Evolutionary conservation across 495 filamentous ascomycete genomes (phyloP).

Genomic region (Penicillium herquei): DNA sequence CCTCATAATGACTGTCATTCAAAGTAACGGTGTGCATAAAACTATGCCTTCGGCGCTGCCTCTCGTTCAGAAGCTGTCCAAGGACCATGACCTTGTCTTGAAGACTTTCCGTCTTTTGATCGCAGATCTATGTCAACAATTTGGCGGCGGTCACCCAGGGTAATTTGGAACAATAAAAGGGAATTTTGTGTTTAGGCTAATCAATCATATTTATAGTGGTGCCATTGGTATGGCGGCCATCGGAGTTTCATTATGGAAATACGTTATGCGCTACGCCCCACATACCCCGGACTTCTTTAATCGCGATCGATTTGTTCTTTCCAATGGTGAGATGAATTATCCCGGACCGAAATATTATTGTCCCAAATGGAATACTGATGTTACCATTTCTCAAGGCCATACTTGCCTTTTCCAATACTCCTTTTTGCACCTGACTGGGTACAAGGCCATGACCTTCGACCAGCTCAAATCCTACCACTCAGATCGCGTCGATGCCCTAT

Average conservation of each 20-base stretch:
- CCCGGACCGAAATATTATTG: neutral
- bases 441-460: slow-evolving; percentile 57
- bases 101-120: slow-evolving; percentile 54
- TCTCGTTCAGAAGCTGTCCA: slow-evolving; percentile 26
- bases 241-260: slow-evolving; percentile 86
- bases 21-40: slow-evolving; percentile 14
- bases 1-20: slow-evolving; percentile 14
- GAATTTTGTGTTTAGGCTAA: neutral
- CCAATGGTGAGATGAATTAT: slow-evolving; percentile 31
- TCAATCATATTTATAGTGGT: slow-evolving; percentile 23
- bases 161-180: slow-evolving; percentile 17
- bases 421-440: slow-evolving; percentile 57
- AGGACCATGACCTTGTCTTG: slow-evolving; percentile 46
- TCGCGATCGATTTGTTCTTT: slow-evolving; percentile 89
- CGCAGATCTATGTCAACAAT: slow-evolving; percentile 60
- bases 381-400: slow-evolving; percentile 37
- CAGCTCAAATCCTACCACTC: slow-evolving; percentile 61
- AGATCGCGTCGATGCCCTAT: slow-evolving; percentile 48
- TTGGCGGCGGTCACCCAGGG: slow-evolving; percentile 58
- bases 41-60: slow-evolving; percentile 19
- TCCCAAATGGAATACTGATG: neutral
- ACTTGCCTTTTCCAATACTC: slow-evolving; percentile 60
- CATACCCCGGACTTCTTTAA: slow-evolving; percentile 89
- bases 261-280: slow-evolving; percentile 90
- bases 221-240: slow-evolving; percentile 93